A percentile compares a stretch with the other conserved stretches of the same genome.
phyloP scores from a whole-genome alignment of 495 filamentous ascomycete genomes.

The Penicillium mononematosum region DNA sequence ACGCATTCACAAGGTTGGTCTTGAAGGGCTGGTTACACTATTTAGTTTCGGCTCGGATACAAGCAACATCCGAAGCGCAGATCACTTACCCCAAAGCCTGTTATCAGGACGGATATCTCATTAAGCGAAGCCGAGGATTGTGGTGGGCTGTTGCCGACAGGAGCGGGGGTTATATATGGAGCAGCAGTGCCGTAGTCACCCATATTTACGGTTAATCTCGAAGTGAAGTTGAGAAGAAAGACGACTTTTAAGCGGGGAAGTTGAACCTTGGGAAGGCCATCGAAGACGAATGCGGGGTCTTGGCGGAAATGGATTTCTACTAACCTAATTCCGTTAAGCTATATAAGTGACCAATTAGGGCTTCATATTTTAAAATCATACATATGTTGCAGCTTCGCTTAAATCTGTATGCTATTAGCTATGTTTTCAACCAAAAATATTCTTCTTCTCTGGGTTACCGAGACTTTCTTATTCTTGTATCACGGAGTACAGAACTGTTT shows the following conservation, averaged over 20 bases:
- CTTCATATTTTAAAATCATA: too few species aligned
- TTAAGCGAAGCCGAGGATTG: slow-evolving; percentile 19
- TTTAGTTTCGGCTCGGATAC: slow-evolving; percentile 12
- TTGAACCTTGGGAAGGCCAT: neutral
- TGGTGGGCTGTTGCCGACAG: slow-evolving; percentile 19
- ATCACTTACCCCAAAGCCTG: slow-evolving; percentile 67
- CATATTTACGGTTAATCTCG: slow-evolving; percentile 26
- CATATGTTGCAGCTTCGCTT: neutral
- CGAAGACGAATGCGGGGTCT: slow-evolving; percentile 12
- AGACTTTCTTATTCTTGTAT: neutral
- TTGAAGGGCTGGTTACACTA: slow-evolving; percentile 60
- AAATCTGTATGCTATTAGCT: neutral
- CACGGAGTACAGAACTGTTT: neutral
- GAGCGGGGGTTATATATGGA: slow-evolving; percentile 17
- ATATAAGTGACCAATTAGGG: too few species aligned
- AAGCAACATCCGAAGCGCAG: slow-evolving; percentile 16
- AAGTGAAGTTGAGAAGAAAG: slow-evolving; percentile 11
- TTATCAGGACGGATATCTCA: slow-evolving; percentile 67
- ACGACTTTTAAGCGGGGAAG: neutral
- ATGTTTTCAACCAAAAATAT: neutral
- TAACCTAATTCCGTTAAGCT: slow-evolving; percentile 2
- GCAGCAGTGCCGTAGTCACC: slow-evolving; percentile 39
- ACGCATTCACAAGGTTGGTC: slow-evolving; percentile 65
- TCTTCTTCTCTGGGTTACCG: neutral
- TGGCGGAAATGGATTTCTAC: slow-evolving; percentile 3